Base-by-base conservation (phyloP, 805 yeast species). In the Suhomyces sp. region DNA sequence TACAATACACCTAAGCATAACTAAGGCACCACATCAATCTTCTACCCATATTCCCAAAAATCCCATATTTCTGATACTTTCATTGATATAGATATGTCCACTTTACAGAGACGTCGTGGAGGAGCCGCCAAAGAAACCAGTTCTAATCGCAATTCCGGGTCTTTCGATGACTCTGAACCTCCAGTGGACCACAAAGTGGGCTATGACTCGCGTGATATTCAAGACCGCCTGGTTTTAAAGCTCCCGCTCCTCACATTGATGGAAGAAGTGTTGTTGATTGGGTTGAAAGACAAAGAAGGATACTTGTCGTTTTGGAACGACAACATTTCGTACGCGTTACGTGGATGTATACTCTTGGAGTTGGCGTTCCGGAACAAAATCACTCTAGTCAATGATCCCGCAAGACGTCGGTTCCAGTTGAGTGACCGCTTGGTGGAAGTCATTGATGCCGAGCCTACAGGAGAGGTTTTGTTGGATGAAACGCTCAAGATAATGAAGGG, bases 301-400 rank as follows among this genome's bases (percentile, higher is more conserved):
- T 91, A 93, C 68, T 77, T 94, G 44, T 90, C 97, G 25, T 94
- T 94, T 72, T 94, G 99, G 99, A 94, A 94, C 67, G 99, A 94
- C 71, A 92, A 90, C 70, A 92, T 94, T 50, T 90, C 97, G 21
- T 94, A 94, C 72, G 97, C 97, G 1, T 78, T 94, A 53, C 84
- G 99, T 62, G 99, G 99, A 10, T 87, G 97, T 67, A 93, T 94
- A 53, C 64, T 94, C 49, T 80, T 94, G 66, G 99, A 94, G 70
- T 79, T 94, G 69, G 97, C 97, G 2, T 82, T 94, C 62, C 82
- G 97, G 60, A 92, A 91, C 53, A 88, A 89, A 64, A 89, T 94
- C 62, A 80, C 91, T 50, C 83, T 94, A 76, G 87, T 91, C 47
- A 89, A 89, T 64, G 99, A 94, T 66, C 91, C 97, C 1, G 89